Evolutionary conservation across 805 yeast species (phyloP).

Genomic region (Zygotorulaspora chibaensis): DNA sequence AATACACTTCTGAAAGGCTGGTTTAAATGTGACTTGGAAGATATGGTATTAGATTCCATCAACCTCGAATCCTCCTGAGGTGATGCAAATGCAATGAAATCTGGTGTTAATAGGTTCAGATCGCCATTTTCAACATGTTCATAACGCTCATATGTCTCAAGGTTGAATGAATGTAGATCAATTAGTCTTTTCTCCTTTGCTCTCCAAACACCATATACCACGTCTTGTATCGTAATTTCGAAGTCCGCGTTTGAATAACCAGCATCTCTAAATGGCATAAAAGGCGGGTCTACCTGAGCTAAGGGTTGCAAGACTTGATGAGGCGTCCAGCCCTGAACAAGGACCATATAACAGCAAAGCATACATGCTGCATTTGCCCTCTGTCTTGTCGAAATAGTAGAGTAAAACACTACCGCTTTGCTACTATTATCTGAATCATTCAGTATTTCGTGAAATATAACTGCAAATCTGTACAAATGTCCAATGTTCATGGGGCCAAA

Average conservation of each 20-base stretch:
- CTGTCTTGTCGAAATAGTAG: constrained; percentile 73
- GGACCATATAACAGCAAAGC: constrained; percentile 88
- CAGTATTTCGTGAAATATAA: constrained; percentile 82
- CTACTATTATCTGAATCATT: constrained; percentile 80
- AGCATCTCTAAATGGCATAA: constrained; percentile 94
- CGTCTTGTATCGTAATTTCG: constrained; percentile 87
- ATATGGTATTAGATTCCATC: constrained; percentile 9
- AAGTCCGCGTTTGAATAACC: constrained; percentile 96
- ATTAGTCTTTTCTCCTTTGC: constrained; percentile 90
- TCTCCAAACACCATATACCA: constrained; percentile 95
- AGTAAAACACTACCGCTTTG: constrained; percentile 87
- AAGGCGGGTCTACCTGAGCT: constrained; percentile 86
- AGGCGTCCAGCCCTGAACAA: constrained; percentile 97
- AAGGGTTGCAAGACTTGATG: constrained; percentile 95
- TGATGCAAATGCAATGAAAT: constrained; percentile 96
- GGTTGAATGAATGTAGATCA: constrained; percentile 78
- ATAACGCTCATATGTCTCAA: constrained; percentile 90
- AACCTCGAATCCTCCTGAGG: constrained; percentile 66
- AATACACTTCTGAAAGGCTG: constrained; percentile 81
- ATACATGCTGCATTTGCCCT: constrained; percentile 94
- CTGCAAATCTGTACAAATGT: constrained; percentile 91
- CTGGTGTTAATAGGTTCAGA: constrained; percentile 84
- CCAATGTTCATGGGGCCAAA: constrained; percentile 96
- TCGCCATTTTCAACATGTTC: constrained; percentile 98
- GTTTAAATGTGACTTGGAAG: constrained; percentile 40